Conservation (phyloP, 2,329 filamentous ascomycete genomes). For the Teratosphaeriaceae sp. region DNA sequence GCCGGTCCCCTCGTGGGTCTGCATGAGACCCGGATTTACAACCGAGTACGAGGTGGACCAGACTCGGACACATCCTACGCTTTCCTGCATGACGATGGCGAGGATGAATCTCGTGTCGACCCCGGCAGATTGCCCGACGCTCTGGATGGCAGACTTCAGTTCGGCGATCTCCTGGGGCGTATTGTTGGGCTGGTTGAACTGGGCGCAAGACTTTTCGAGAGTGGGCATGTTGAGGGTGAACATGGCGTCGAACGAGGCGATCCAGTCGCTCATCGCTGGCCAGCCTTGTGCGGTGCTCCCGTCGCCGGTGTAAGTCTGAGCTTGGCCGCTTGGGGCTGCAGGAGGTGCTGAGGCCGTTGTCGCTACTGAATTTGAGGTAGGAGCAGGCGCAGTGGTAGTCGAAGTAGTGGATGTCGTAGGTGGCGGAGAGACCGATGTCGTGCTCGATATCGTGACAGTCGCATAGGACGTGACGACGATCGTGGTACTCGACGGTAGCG, state of each 20-base stretch:
- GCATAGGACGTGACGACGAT: not conserved
- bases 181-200: conserved; percentile 32
- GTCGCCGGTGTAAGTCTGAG: conserved; percentile 27
- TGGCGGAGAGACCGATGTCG: too few species aligned
- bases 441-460: conserved; percentile 2
- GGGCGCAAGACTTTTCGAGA: conserved; percentile 32
- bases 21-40: conserved; percentile 40
- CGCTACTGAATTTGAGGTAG: not conserved
- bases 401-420: not conserved
- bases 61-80: conserved; percentile 40
- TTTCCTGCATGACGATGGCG: conserved; percentile 41
- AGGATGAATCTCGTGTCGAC: conserved; percentile 38
- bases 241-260: conserved; percentile 28
- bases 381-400: not conserved
- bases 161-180: conserved; percentile 31
- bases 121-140: conserved; percentile 22
- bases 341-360: conserved; percentile 1
- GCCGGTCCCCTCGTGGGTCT: conserved; percentile 35
- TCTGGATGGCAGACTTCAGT: conserved; percentile 32
- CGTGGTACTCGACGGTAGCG: not conserved
- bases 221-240: conserved; percentile 26
- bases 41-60: conserved; percentile 35
- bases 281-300: conserved; percentile 31
- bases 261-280: conserved; percentile 30
- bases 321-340: conserved; percentile 3